These are phyloP conservation scores for Entomortierella parvispora DNA, from an alignment of 192 early-diverging fungal species.

Conservation along the genomic window DNA sequence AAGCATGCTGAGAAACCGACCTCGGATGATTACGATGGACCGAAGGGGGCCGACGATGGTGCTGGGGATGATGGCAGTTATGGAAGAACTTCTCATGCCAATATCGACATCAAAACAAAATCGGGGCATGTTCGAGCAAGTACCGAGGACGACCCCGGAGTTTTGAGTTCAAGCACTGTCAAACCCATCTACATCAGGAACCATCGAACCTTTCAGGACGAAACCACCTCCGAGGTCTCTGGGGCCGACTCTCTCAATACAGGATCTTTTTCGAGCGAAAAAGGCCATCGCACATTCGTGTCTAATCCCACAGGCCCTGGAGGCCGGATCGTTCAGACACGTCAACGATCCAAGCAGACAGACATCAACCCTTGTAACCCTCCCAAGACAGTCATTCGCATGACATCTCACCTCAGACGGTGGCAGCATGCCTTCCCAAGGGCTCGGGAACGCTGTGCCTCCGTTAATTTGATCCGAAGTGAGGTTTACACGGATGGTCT, in stretches of 20 bases:
- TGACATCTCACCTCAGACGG: conserved; percentile 75
- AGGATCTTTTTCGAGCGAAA: conserved; percentile 44
- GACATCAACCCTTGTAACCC: conserved; percentile 81
- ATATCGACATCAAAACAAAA: conserved; percentile 40
- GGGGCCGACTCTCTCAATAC: conserved; percentile 44
- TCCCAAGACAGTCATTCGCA: conserved; percentile 58
- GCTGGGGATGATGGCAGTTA: conserved; percentile 17
- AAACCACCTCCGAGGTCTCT: conserved; percentile 15
- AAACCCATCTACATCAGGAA: conserved; percentile 59
- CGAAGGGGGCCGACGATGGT: conserved; percentile 7
- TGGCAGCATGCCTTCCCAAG: conserved; percentile 90
- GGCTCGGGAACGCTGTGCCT: conserved; percentile 19
- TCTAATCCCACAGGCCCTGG: conserved; percentile 35
- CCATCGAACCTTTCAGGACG: conserved; percentile 22
- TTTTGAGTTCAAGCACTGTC: conserved; percentile 61
- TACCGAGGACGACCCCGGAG: conserved; percentile 60
- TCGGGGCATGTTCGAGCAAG: conserved; percentile 24
- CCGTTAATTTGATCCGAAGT: conserved; percentile 60
- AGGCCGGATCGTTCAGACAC: conserved; percentile 36
- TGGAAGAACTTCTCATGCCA: conserved; percentile 20
- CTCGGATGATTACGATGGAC: conserved; percentile 21
- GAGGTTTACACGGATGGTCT: conserved; percentile 64
- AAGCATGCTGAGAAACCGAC: conserved; percentile 14
- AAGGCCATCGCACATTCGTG: conserved; percentile 26
- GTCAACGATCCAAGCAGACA: conserved; percentile 40